Evolutionary conservation across 108 stramenopile species (phyloP), one percentile per base, ranked within the genome.

Genomic region (Nitzschia putrida): DNA sequence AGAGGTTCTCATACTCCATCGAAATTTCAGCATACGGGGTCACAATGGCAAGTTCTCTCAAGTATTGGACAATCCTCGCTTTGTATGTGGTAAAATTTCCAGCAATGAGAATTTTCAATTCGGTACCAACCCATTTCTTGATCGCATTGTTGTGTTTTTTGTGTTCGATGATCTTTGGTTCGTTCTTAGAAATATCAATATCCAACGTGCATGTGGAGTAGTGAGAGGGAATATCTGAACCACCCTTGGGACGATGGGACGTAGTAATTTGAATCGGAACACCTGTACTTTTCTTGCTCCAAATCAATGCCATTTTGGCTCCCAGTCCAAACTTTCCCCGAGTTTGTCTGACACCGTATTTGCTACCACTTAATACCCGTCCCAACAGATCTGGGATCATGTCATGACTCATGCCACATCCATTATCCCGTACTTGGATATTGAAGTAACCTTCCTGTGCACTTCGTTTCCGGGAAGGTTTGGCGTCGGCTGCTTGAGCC

Each of bases 291-390:
- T 98, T 97, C 73, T 97, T 95, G 67, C 81, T 80, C 98, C 98
- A 98, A 55, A 98, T 98, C 66, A 98, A 71, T 5, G 98, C 98
- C 98, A 98, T 97, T 74, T 98, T 98, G 49, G 98, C 95, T 8
- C 71, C 71, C 53, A 98, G 74, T 26, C 98, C 98, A 76, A 97
- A 98, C 71, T 98, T 98, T 24, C 98, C 98, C 47, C 98, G 66
- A 0, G 98, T 96, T 78, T 98, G 97, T 14, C 96, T 80, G 23
- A 97, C 96, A 18, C 95, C 96, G 64, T 98, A 97, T 76, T 98
- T 98, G 71, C 81, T 86, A 21, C 97, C 95, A 37, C 93, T 88
- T 24, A 98, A 74, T 8, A 98, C 98, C 9, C 91, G 80, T 4
- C 98, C 98, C 22, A 98, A 73, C 61, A 97, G 69, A 73, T 94